Evolutionary conservation across 345 rosid genomes (phyloP), one percentile per base, ranked within the genome.

Genomic region (Citrus sp.): DNA sequence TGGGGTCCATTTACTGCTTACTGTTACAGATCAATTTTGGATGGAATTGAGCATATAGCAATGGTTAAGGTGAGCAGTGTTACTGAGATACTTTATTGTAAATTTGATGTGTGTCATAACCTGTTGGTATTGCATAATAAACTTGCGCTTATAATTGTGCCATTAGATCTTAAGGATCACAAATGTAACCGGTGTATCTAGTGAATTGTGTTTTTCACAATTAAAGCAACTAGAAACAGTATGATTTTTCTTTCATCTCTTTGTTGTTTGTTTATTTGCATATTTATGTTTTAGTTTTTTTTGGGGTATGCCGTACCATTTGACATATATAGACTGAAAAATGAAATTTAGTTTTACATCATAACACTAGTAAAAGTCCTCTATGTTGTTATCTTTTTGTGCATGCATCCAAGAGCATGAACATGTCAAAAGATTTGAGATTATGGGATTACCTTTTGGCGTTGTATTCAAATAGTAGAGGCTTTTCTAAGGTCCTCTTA

Each of bases 21-120:
- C 76, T 95, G 97, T 79, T 92, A 92, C 75, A 87, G 80, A 80
- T 95, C 99, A 6, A 79, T 86, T 67, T n/a, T 95, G 75, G 99
- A 95, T 81, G 98, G 96, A 67, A 95, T 91, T 63, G 97, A 94
- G 86, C 99, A 95, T 86, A 89, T 95, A 79, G 99, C 99, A 19
- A 95, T 95, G 98, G 99, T 93, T 77, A 95, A 93, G 98, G 99
- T 95, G 77, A 87, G 92, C 60, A 74, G 34, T 38, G 30, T 55
- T 72, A 30, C 21, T 54, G 27, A 67, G 66, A 2, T 38, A 74
- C 14, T 24, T 56, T 6, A 27, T 25, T 3, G 38, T 28, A 72
- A 9, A 40, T 9, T 27, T 63, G 59, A 63, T 63, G 30, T 64
- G 30, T 69, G 19, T 19, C 12, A 27, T 25, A 51, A 19, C 24